Evolutionary conservation across 2,329 filamentous ascomycete genomes (phyloP).

Genomic region (Cladorrhinum sp.): DNA sequence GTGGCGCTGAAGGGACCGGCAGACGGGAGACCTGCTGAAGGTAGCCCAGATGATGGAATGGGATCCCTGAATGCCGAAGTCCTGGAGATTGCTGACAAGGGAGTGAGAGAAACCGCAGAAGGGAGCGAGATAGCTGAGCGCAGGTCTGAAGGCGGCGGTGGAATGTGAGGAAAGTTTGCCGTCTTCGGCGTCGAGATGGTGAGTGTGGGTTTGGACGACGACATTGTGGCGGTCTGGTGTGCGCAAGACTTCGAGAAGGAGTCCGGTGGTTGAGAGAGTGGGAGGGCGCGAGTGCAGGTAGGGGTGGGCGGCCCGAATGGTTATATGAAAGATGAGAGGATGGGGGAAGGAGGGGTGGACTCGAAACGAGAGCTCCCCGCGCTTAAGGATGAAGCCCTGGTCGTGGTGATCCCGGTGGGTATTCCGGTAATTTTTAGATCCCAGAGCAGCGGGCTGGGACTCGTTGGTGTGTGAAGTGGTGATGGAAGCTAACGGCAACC

Average conservation of each 20-base stretch:
- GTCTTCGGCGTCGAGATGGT: conserved; percentile 62
- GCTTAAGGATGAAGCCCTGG: conserved; percentile 23
- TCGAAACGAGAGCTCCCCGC: conserved; percentile 23
- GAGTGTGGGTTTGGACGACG: conserved; percentile 54
- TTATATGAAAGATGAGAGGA: conserved; percentile 31
- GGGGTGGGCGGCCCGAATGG: conserved; percentile 27
- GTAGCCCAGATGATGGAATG: conserved; percentile 41
- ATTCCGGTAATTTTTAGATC: conserved; percentile 25
- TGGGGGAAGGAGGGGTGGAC: conserved; percentile 22
- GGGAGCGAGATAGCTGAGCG: conserved; percentile 49
- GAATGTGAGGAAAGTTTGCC: conserved; percentile 53
- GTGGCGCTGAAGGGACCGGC: conserved; percentile 42
- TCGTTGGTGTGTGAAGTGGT: conserved; percentile 21
- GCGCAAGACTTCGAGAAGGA: conserved; percentile 35
- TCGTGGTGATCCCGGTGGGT: conserved; percentile 5
- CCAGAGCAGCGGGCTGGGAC: conserved; percentile 28
- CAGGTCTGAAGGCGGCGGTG: conserved; percentile 46
- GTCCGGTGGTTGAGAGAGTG: conserved; percentile 36
- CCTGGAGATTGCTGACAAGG: conserved; percentile 54
- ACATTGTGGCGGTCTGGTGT: conserved; percentile 41
- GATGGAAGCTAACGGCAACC: conserved; percentile 22
- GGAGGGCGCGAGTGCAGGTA: conserved; percentile 27
- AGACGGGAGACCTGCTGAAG: conserved; percentile 34
- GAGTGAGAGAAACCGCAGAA: conserved; percentile 60
- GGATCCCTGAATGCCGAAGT: conserved; percentile 37